These are phyloP conservation scores for Haplosporangium gracile DNA, from an alignment of 192 early-diverging fungal species.

Conservation along the genomic window DNA sequence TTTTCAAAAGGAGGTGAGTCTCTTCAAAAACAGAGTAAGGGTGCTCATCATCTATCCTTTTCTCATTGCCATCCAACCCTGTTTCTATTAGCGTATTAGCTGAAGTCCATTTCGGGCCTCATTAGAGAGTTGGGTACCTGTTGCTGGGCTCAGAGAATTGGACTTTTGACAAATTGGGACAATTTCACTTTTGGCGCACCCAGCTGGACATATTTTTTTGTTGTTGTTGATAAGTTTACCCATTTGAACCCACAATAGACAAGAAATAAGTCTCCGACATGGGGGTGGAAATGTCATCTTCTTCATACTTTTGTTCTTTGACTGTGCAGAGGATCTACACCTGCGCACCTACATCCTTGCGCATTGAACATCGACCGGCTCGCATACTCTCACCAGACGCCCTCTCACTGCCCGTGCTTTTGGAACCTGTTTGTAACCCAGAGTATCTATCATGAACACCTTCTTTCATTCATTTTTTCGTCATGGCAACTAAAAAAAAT, in stretches of 20 bases:
- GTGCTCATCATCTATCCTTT: not conserved
- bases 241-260: not conserved
- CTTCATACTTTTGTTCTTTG: not conserved
- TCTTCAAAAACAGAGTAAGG: not conserved
- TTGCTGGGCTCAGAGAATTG: not conserved
- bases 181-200: not conserved
- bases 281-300: not conserved
- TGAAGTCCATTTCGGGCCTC: not conserved
- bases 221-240: not conserved
- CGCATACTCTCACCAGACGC: not conserved
- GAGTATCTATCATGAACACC: not conserved
- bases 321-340: not conserved
- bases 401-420: not conserved
- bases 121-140: not conserved
- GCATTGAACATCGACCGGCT: not conserved
- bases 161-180: not conserved
- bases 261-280: not conserved
- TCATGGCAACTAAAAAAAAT: too few relatives aligned
- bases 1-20: not conserved
- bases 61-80: too few relatives aligned
- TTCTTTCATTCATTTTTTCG: too few relatives aligned
- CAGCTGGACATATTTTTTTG: not conserved
- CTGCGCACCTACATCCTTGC: not conserved
- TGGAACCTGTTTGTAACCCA: not conserved
- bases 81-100: too few relatives aligned